These are phyloP conservation scores for Colletotrichum melonis DNA, from an alignment of 2,329 filamentous ascomycete genomes.

Conservation along the genomic window DNA sequence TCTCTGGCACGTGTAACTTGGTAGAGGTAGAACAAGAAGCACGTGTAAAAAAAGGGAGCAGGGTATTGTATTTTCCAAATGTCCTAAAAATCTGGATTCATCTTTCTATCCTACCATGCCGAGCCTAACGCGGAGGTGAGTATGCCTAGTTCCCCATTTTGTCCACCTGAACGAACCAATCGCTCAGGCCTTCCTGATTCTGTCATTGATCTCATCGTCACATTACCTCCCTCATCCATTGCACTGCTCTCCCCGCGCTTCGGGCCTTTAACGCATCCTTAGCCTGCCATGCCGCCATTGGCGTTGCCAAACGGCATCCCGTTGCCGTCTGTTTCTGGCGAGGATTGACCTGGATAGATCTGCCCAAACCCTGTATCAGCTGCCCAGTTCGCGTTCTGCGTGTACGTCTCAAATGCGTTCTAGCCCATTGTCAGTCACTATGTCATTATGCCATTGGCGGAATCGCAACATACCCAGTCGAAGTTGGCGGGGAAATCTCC, in stretches of 20 bases:
- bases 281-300: conserved; percentile 29
- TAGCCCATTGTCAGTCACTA: conserved; percentile 42
- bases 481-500: conserved; percentile 62
- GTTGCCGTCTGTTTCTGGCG: conserved; percentile 24
- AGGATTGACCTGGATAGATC: conserved; percentile 40
- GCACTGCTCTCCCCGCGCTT: background rate
- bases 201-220: conserved; percentile 23
- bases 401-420: conserved; percentile 68
- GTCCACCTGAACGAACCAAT: background rate
- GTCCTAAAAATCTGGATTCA: background rate
- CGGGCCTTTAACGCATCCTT: background rate
- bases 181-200: conserved; percentile 7
- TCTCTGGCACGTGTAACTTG: background rate
- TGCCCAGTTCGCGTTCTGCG: conserved; percentile 65
- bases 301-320: conserved; percentile 18
- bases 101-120: background rate
- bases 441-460: background rate
- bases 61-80: conserved; percentile 24
- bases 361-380: conserved; percentile 64
- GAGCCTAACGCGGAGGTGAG: conserved; percentile 12
- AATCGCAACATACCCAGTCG: conserved; percentile 64
- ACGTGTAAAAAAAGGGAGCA: conserved; percentile 27
- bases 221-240: background rate
- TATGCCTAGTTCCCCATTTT: background rate
- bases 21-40: background rate